phyloP scores from a whole-genome alignment of 2,329 filamentous ascomycete species.

The Metarhizium brunneum region DNA sequence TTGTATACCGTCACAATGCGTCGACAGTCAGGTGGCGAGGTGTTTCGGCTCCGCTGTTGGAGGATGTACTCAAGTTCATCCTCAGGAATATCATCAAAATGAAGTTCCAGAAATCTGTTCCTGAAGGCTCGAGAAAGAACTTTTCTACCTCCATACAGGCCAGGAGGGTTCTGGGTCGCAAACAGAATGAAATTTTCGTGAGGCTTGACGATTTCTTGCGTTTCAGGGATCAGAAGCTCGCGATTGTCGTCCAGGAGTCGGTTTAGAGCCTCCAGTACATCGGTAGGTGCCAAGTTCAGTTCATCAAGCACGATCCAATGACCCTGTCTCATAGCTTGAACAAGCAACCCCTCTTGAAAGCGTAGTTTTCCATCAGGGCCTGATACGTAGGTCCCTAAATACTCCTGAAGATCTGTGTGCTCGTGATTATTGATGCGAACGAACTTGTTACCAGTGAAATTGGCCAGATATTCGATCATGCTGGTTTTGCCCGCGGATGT shows the following conservation, averaged over 20 bases:
- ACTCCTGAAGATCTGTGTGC: constrained; percentile 96
- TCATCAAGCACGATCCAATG: constrained; percentile 99
- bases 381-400: constrained; percentile 89
- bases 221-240: constrained; percentile 91
- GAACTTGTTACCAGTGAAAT: constrained; percentile 91
- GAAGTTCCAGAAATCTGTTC: constrained; percentile 92
- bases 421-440: constrained; percentile 99
- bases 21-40: constrained; percentile 83
- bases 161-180: constrained; percentile 93
- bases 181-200: constrained; percentile 97
- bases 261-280: constrained; percentile 94
- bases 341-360: constrained; percentile 90
- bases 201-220: constrained; percentile 84
- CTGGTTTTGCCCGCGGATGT: constrained; percentile 98
- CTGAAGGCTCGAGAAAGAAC: constrained; percentile 88
- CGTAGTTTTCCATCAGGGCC: constrained; percentile 72
- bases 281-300: constrained; percentile 90
- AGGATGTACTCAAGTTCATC: constrained; percentile 88
- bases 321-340: constrained; percentile 83
- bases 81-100: constrained; percentile 97
- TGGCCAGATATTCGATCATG: constrained; percentile 98
- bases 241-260: constrained; percentile 92
- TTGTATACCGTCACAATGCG: constrained; percentile 91
- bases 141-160: constrained; percentile 91
- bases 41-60: constrained; percentile 73